Evolutionary conservation across 2,329 filamentous ascomycete genomes (phyloP), one percentile per base, ranked within the genome.

Genomic region (Exophiala sp.): DNA sequence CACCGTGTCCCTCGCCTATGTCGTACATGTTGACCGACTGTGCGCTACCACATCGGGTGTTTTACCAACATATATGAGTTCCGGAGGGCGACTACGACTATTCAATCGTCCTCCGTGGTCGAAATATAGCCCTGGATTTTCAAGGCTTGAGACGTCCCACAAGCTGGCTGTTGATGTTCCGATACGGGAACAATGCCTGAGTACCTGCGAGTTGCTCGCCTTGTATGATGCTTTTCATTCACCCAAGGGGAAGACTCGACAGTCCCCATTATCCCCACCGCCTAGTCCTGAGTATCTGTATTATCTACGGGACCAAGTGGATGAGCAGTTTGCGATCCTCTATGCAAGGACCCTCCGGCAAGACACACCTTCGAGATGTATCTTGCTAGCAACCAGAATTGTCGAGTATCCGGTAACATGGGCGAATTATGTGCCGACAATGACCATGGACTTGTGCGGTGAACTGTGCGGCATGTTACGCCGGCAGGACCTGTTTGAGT

Each of bases 361-460:
- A 18, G 40, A 45, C 34, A 45, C 41, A 3, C 39, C 33, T 9
- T 35, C 39, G 3, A 51, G 40, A 29, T 51, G 48, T 34, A 29
- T 45, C 40, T 45, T 51, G 48, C 9, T 43, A 39, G 48, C 48
- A 5, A 38, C 40, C 10, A 35, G 48, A n/a, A 51, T 51, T 34
- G 41, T 45, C 18, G 48, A 51, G 14, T 51, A 51, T 45, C 48
- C 48, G 3, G 48, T 51, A 11, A 51, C 48, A 9, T 51, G 48
- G 48, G 39, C 39, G 12, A 51, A 51, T 34, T 45, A 51, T 14
- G 41, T 51, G 10, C 48, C 48, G 3, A 44, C 48, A 16, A 9
- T 44, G 29, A 51, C 32, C 24, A 39, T 44, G 18, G 18, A 51
- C 21, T 11, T 51, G 32, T 51, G 48, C 29, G 32, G 29, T 33